Base-by-base conservation (phyloP, 192 early-diverging fungal species). In the Podila epicladia region DNA sequence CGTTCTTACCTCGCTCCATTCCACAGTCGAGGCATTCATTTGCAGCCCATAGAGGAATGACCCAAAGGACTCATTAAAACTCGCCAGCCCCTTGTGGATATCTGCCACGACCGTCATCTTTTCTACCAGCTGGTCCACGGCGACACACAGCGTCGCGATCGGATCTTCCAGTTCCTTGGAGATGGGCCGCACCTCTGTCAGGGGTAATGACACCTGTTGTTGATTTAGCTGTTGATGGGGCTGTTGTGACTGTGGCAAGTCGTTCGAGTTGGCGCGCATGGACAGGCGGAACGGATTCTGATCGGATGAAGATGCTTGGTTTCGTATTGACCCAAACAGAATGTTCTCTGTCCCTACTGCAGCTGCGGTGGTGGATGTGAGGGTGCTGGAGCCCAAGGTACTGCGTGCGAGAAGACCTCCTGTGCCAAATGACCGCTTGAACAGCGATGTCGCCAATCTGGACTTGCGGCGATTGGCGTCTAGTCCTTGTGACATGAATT, bases 21-120 rank as follows among this genome's bases (percentile, higher is more conserved):
- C 71, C n/a, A 80, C 48, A 19, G 72, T 69, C 4, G 58, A 61
- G 7, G 66, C 71, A 55, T 64, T 73, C 67, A 80, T 73, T 49
- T 80, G 72, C 31, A 80, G 77, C 4, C 77, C 77, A 35, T 80
- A 80, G 11, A 80, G 67, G 31, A 80, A 65, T 41, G 77, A 62
- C 4, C 77, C 77, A 73, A 80, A 80, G 26, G 77, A 73, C 15
- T 80, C 77, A 28, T 80, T 80, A 55, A 80, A 80, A n/a, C 68
- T 57, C 19, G 77, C 77, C 7, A 80, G 71, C 8, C 77, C 71
- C 15, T 66, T 61, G 53, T 80, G 77, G 28, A 80, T 80, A 24
- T 80, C 77, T 1, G 71, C 65, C 2, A 80, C 77, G 26, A 69
- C 70, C 1, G 70, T 60, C 71, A 80, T 72, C 49, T 72, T 80